Evolutionary conservation across 129 eudicot genomes (phyloP), one percentile per base, ranked within the genome.

Genomic region (Arctium lappa): DNA sequence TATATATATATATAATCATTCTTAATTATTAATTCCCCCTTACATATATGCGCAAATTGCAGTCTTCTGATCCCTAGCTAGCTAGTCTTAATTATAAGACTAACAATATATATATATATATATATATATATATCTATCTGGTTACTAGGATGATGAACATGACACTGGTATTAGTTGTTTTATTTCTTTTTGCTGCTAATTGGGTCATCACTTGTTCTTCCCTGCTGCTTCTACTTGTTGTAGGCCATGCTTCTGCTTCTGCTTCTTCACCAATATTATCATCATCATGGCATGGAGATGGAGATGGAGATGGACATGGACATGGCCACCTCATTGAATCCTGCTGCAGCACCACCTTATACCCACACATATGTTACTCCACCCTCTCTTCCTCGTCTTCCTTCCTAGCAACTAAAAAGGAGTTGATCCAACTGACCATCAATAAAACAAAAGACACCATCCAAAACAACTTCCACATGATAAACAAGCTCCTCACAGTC

Each of bases 311-410:
- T 42, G 53, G 53, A 9, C 15, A 38, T 13, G 7, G 34, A 16
- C 16, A 80, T 38, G 60, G 56, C 39, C 4, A 29, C 70, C 39
- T 69, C 13, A 36, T 82, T 62, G 82, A 72, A 75, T 81, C 88
- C 82, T 86, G 92, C 5, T 89, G 97, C 80, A 78, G 73, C 80
- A 83, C 13, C 90, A 92, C 97, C 31, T 76, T 86, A 31, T 89
- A 92, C 85, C 92, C 93, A 1, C 88, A 92, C 2, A 66, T 92
- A 8, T 94, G 98, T 87, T 87, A 86, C 86, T 77, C 92, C 69
- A 75, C 91, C 65, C 29, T 91, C 2, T 88, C 48, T 82, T 90
- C 0, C 50, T 39, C 6, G 4, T 34, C 38, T 31, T 37, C 56
- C 34, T 53, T 69, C 12, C 48, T 89, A 38, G 48, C 78, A 12